phyloP scores from a whole-genome alignment of 768 basidiomycete genomes.

The Lactarius akahatsu region DNA sequence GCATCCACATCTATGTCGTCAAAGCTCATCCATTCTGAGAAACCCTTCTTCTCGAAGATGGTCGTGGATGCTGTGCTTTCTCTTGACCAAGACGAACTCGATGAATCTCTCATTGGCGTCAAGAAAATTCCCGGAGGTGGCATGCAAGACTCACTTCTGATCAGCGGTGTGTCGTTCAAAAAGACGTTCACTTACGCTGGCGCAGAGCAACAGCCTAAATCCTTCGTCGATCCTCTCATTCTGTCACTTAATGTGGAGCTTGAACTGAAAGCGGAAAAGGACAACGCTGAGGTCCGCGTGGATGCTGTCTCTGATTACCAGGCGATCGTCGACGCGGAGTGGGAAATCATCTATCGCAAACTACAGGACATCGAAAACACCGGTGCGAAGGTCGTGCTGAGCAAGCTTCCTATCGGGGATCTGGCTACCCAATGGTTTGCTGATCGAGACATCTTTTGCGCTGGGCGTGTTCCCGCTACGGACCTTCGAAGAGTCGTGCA shows the following conservation, averaged over 20 bases:
- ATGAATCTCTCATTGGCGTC: constrained; percentile 94
- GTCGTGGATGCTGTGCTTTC: constrained; percentile 95
- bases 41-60: constrained; percentile 98
- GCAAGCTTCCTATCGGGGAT: constrained; percentile 98
- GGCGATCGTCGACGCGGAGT: constrained; percentile 98
- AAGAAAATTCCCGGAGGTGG: constrained; percentile 98
- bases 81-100: constrained; percentile 89
- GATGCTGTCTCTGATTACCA: constrained; percentile 98
- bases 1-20: constrained; percentile 99
- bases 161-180: constrained; percentile 95
- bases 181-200: constrained; percentile 99
- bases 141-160: constrained; percentile 91
- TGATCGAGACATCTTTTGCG: constrained; percentile 98
- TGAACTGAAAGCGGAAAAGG: constrained; percentile 98
- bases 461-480: constrained; percentile 87
- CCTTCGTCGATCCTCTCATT: constrained; percentile 84
- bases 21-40: constrained; percentile 97
- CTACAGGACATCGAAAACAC: constrained; percentile 94
- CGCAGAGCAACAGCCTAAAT: constrained; percentile 97
- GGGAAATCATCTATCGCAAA: constrained; percentile 99
- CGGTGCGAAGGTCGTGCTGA: constrained; percentile 95
- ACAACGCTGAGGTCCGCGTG: constrained; percentile 97
- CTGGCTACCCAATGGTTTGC: constrained; percentile 99
- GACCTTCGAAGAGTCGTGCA: constrained; percentile 94
- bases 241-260: constrained; percentile 96